Base-by-base conservation (phyloP, 192 early-diverging fungal species). In the Jimgerdemannia flammicorona region DNA sequence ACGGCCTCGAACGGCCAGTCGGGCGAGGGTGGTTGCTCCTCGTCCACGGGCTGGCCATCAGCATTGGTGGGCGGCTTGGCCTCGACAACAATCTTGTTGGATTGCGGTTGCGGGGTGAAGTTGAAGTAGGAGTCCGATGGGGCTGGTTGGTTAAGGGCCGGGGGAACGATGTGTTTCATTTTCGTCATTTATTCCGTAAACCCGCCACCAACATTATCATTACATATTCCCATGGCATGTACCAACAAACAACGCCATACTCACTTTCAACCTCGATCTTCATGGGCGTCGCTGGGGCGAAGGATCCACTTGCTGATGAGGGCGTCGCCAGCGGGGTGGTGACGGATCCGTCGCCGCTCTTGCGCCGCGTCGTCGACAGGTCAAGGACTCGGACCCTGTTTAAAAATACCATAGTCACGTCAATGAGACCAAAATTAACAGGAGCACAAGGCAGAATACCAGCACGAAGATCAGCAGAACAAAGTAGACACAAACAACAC, bases 21-120 rank as follows among this genome's bases (percentile, higher is more conserved):
- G 7, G 76, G 74, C 9, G 80, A 77, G 18, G 79, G 77, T 39
- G 49, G 49, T 2, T 59, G 49, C 49, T 59, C 49, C 49, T 83
- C 81, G 43, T 81, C 54, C 4, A 79, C 67, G 7, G 75, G 70
- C 11, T 79, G 74, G 3, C 78, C 77, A 3, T 66, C 41, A 3
- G 72, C 40, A 4, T 63, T 18, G 9, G 72, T 54, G 39, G 85
- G 79, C n/a, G 86, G 81, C 68, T 91, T 93, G 40, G 91, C 80
- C 68, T 94, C 92, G 10, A 94, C 90, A 0, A 93, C 89, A 29
- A 94, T 87, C 41, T 90, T 86, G 43, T 86, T 82, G 8, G 86
- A 85, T 67, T 88, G 83, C 1, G 88, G 87, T 69, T 90, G 88
- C 7, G 85, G 85, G 39, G 88, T 90, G 42, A 90, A 80, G 77